These are phyloP conservation scores for Beauveria pseudobassiana DNA, from an alignment of 2,329 filamentous ascomycete species.

Conservation along the genomic window DNA sequence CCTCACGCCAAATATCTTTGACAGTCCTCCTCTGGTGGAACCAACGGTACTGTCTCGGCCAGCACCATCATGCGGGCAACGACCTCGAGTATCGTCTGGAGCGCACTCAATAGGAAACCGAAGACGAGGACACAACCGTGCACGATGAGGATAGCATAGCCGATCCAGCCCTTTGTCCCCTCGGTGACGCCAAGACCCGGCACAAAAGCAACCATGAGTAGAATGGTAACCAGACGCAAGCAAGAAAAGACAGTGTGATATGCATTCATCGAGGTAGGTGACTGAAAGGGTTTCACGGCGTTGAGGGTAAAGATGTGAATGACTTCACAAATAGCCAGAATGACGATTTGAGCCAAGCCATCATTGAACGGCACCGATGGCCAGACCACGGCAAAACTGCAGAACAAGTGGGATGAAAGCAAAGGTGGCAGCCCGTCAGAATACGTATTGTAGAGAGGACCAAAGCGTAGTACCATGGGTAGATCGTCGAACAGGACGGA, in stretches of 20 bases:
- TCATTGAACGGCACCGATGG: slow-evolving; percentile 87
- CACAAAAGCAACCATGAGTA: slow-evolving; percentile 76
- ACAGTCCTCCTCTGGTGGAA: slow-evolving; percentile 71
- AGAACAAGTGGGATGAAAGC: slow-evolving; percentile 80
- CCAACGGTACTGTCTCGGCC: slow-evolving; percentile 66
- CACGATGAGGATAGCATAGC: slow-evolving; percentile 80
- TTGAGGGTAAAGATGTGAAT: slow-evolving; percentile 80
- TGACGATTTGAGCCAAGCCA: slow-evolving; percentile 84
- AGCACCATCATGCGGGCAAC: slow-evolving; percentile 69
- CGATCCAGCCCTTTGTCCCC: slow-evolving; percentile 85
- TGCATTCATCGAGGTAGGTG: slow-evolving; percentile 92
- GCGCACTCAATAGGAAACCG: slow-evolving; percentile 85
- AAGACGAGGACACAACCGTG: slow-evolving; percentile 81
- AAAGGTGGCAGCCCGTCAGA: slow-evolving; percentile 89
- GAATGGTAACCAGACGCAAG: slow-evolving; percentile 66
- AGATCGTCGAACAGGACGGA: slow-evolving; percentile 90
- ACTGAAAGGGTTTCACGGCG: slow-evolving; percentile 83
- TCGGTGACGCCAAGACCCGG: slow-evolving; percentile 74
- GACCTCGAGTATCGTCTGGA: slow-evolving; percentile 88
- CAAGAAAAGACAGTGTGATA: slow-evolving; percentile 82
- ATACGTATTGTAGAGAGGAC: slow-evolving; percentile 94
- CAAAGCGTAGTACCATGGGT: slow-evolving; percentile 80
- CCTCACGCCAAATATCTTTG: slow-evolving; percentile 86
- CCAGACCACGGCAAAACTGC: slow-evolving; percentile 78
- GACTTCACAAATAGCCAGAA: slow-evolving; percentile 91